Percentiles rank a stretch among this genome's conserved stretches.
Evolutionary conservation across 805 yeast species (phyloP).

Genomic region (Starmerella floris): DNA sequence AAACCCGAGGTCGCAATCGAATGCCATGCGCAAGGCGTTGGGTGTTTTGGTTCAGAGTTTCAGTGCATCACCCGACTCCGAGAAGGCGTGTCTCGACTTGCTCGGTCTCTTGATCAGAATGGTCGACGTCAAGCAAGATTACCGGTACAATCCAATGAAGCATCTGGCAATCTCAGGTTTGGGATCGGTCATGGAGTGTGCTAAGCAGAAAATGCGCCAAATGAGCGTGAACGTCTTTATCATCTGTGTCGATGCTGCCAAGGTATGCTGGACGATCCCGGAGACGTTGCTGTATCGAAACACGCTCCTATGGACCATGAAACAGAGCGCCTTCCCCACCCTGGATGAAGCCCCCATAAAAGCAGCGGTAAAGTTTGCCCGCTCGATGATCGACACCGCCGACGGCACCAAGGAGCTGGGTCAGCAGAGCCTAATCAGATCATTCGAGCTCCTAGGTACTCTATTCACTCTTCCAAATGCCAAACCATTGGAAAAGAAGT

Average conservation of each 20-base stretch:
- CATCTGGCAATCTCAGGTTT: slow-evolving; percentile 19
- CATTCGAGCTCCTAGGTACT: slow-evolving; percentile 23
- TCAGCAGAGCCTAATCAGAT: slow-evolving; percentile 20
- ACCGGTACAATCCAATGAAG: slow-evolving; percentile 19
- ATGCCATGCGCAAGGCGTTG: slow-evolving; percentile 18
- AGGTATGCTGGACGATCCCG: slow-evolving; percentile 9
- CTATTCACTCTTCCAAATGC: slow-evolving; percentile 15
- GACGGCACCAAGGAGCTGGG: slow-evolving; percentile 25
- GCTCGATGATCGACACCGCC: slow-evolving; percentile 15
- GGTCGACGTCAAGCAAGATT: slow-evolving; percentile 14
- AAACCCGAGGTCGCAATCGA: slow-evolving; percentile 19
- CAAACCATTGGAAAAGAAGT: slow-evolving; percentile 4
- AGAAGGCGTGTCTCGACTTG: slow-evolving; percentile 12
- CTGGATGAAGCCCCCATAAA: slow-evolving; percentile 26
- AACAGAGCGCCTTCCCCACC: slow-evolving; percentile 15
- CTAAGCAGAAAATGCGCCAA: slow-evolving; percentile 14
- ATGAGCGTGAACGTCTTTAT: slow-evolving; percentile 17
- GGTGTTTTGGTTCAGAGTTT: slow-evolving; percentile 16
- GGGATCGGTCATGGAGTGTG: slow-evolving; percentile 12
- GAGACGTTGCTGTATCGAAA: slow-evolving; percentile 13
- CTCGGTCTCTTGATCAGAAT: slow-evolving; percentile 16
- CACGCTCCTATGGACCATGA: slow-evolving; percentile 18
- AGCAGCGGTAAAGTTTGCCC: slow-evolving; percentile 26
- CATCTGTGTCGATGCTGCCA: slow-evolving; percentile 15
- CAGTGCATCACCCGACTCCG: slow-evolving; percentile 9